Evolutionary conservation across 1,284 basidiomycete species (phyloP).

Genomic region (Ceratobasidium sp.): DNA sequence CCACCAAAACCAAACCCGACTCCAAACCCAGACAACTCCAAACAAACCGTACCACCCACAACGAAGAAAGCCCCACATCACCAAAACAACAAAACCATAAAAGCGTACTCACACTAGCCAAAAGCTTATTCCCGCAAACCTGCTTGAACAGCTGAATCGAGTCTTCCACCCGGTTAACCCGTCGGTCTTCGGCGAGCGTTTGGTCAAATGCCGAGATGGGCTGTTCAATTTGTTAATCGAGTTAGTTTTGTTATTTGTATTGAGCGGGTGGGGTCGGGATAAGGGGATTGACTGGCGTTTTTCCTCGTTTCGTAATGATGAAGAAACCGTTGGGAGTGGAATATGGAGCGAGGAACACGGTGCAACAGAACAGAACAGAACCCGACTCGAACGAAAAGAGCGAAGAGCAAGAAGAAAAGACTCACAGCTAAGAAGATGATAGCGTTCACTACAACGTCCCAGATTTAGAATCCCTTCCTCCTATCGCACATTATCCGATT

Average conservation of each 20-base stretch:
- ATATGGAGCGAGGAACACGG: too few species aligned
- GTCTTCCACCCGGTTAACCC: constrained; percentile 74
- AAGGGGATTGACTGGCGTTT: too few species aligned
- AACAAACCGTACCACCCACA: too few species aligned
- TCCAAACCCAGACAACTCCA: not conserved
- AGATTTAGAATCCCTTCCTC: too few species aligned
- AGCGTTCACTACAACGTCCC: constrained; percentile 27
- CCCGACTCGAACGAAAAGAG: not conserved
- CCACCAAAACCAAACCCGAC: not conserved
- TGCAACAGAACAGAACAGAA: too few species aligned
- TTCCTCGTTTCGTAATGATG: too few species aligned
- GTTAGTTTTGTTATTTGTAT: not conserved
- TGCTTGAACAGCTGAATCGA: constrained; percentile 78
- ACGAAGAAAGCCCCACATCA: too few species aligned
- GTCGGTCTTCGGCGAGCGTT: constrained; percentile 46
- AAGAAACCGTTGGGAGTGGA: too few species aligned
- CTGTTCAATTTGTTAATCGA: too few species aligned
- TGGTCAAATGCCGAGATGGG: constrained; percentile 50
- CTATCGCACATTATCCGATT: not conserved
- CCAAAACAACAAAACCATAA: not conserved
- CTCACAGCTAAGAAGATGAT: constrained; percentile 49
- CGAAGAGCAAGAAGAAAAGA: not conserved
- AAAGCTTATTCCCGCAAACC: constrained; percentile 73
- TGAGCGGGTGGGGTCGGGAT: too few species aligned
- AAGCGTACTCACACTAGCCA: constrained; percentile 46